Evolutionary conservation across 345 rosid species (phyloP).

Genomic region (Atalantia buxifolia): DNA sequence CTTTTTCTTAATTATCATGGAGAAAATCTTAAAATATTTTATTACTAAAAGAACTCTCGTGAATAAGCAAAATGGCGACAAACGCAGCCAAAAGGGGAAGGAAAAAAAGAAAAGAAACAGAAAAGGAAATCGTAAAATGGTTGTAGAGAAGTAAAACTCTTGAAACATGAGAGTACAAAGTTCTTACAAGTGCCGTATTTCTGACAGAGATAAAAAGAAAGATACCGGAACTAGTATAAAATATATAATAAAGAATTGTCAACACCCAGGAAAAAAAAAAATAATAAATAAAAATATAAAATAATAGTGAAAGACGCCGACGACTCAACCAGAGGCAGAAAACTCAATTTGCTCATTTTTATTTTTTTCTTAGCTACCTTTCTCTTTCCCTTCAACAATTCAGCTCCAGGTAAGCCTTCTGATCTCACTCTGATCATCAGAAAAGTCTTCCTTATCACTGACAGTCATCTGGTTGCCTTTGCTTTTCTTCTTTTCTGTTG

Average conservation of each 20-base stretch:
- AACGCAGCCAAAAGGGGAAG: not conserved
- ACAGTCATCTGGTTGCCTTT: not conserved
- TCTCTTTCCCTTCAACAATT: constrained; percentile 9
- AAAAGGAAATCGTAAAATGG: no score
- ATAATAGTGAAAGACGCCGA: constrained; percentile 29
- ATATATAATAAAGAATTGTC: not conserved
- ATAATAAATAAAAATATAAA: not conserved
- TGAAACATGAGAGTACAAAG: not conserved
- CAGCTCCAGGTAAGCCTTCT: constrained; percentile 15
- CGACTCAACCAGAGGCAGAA: constrained; percentile 27
- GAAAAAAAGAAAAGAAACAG: no score
- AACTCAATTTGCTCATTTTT: constrained; percentile 21
- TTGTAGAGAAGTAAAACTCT: not conserved
- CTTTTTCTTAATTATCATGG: no score
- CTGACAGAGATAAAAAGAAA: not conserved
- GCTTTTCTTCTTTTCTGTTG: not conserved
- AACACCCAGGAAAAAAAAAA: not conserved
- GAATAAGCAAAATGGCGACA: not conserved
- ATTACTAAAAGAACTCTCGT: not conserved
- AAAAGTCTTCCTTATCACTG: not conserved
- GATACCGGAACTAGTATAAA: not conserved
- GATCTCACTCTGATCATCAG: not conserved
- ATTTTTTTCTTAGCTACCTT: not conserved
- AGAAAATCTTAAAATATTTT: no score
- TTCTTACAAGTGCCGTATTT: not conserved